Conservation (phyloP, 2,329 filamentous ascomycete genomes). For the Zasmidium citrigriseum region DNA sequence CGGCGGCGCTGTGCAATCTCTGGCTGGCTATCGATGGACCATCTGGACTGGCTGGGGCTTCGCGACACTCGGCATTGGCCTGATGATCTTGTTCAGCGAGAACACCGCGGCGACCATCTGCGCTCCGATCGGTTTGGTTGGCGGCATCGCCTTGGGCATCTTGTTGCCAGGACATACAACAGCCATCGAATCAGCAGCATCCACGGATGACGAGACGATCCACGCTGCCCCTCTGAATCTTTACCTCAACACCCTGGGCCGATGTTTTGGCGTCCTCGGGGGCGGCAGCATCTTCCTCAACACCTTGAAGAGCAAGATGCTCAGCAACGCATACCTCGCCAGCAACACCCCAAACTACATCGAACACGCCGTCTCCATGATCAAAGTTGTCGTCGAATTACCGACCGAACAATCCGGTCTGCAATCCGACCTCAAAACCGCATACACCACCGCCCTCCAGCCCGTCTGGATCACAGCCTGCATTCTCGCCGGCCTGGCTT, state of each 20-base stretch:
- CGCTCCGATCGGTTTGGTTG: conserved; percentile 61
- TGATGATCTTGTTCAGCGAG: conserved; percentile 1
- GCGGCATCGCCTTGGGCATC: conserved; percentile 64
- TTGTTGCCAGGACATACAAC: conserved; percentile 66
- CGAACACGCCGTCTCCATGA: background rate
- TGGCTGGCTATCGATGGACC: conserved; percentile 29
- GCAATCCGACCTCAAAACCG: background rate
- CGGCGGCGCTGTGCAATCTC: conserved; percentile 54
- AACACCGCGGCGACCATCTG: background rate
- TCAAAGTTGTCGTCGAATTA: background rate
- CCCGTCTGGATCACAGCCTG: conserved; percentile 7
- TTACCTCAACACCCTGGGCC: conserved; percentile 67
- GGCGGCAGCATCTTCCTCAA: conserved; percentile 70
- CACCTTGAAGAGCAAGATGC: background rate
- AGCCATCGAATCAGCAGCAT: conserved; percentile 61
- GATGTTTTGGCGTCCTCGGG: conserved; percentile 66
- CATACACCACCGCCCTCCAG: background rate
- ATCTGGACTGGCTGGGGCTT: conserved; percentile 64
- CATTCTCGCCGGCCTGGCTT: background rate
- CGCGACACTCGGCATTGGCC: conserved; percentile 53
- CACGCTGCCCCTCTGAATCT: conserved; percentile 66
- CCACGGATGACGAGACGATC: conserved; percentile 58
- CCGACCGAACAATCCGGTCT: background rate
- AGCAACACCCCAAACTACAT: background rate
- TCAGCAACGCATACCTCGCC: background rate